Evolutionary conservation across 1,139 yeast genomes (phyloP), one percentile per base, ranked within the genome.

Genomic region (Geotrichum australiense): DNA sequence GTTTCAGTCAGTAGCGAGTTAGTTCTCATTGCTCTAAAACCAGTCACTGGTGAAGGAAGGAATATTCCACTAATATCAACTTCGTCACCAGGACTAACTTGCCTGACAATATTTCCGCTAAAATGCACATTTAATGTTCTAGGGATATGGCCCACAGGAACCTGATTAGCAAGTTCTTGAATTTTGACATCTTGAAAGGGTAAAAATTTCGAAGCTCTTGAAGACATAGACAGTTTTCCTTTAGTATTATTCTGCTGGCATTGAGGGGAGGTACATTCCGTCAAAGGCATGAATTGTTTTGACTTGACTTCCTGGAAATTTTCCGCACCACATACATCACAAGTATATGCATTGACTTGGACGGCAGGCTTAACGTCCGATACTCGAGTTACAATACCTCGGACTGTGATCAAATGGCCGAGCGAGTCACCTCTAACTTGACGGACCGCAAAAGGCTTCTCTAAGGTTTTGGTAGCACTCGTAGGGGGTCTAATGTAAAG

Each of bases 61-160:
- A 82, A 87, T 26, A 93, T 81, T 43, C 99, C 99, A 0, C 94
- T 73, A 30, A 89, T 76, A 59, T 91, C 97, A 29, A 87, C 96
- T 25, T 84, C 74, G 62, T 93, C 98, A 56, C 99, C 99, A 1
- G 99, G 98, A 52, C 80, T 78, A 69, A 86, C 73, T 15, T 80
- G 65, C 58, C 99, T 76, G 18, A 87, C 97, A 47, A 93, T 68
- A 47, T 85, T 81, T 23, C 99, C 99, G 56, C 83, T 85, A 15
- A 89, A 78, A 58, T 91, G 96, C 41, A 89, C 74, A 4, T 83
- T 75, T 50, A 93, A 68, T 30, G 87, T 68, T 57, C 98, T 75
- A 34, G 99, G 99, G 51, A 93, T 91, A 62, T 91, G 96, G 37
- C 98, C 98, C 18, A 89, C 93, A 0, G 99, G 98, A 8, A 93